These are phyloP conservation scores for Camelina neglecta DNA, from an alignment of 345 rosid species.

Conservation along the genomic window DNA sequence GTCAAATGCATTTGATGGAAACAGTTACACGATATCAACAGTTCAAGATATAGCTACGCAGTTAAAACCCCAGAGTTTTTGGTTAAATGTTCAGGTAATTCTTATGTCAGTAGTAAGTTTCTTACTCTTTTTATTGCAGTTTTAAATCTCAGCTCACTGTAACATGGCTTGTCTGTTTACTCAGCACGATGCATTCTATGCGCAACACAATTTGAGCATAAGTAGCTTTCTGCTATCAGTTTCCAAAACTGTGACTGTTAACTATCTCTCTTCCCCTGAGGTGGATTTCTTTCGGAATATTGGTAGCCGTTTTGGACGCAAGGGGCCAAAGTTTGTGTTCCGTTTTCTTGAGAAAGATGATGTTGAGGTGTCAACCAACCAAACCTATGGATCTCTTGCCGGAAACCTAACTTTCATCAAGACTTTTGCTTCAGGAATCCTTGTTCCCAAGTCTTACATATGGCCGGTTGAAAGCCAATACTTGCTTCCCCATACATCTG, in stretches of 20 bases:
- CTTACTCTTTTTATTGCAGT: constrained; percentile 7
- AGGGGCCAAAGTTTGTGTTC: constrained; percentile 65
- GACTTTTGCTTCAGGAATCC: constrained; percentile 96
- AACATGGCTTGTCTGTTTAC: constrained; percentile 31
- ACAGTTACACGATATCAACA: constrained; percentile 46
- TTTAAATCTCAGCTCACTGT: constrained; percentile 17
- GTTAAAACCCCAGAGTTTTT: constrained; percentile 52
- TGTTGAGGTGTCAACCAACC: constrained; percentile 75
- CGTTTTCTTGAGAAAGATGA: constrained; percentile 56
- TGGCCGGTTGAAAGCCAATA: constrained; percentile 66
- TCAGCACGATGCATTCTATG: constrained; percentile 79
- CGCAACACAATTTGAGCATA: constrained; percentile 77
- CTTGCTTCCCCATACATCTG: constrained; percentile 55
- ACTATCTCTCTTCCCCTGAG: constrained; percentile 88
- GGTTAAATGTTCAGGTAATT: constrained; percentile 94
- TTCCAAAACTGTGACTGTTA: constrained; percentile 51
- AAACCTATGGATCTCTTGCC: constrained; percentile 66
- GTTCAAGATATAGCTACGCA: constrained; percentile 51
- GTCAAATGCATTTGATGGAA: constrained; percentile 49
- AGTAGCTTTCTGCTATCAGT: constrained; percentile 59
- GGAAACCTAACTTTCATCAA: constrained; percentile 70
- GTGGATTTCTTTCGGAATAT: constrained; percentile 67
- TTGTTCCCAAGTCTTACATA: constrained; percentile 82
- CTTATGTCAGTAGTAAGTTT: constrained; percentile 18
- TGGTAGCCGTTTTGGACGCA: constrained; percentile 51